Percentiles rank a stretch among this genome's conserved stretches.
Conservation (phyloP, 2,329 filamentous ascomycete genomes). For the Phialemoniopsis sp. region DNA sequence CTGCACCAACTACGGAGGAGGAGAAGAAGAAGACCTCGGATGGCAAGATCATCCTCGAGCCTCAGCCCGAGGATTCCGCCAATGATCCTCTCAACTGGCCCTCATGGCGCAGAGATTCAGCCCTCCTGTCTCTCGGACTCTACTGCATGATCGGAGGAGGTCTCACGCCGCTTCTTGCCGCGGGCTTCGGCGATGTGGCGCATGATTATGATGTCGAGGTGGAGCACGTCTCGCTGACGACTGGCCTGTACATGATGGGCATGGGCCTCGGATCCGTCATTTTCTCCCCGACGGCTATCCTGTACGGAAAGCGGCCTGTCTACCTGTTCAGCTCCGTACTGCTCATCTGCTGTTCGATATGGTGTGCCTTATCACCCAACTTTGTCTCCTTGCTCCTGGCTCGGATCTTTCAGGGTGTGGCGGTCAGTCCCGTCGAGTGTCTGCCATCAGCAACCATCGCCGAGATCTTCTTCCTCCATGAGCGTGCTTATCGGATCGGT, state of each 20-base stretch:
- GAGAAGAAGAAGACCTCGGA: constrained; percentile 74
- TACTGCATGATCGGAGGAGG: constrained; percentile 93
- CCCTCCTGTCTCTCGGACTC: constrained; percentile 78
- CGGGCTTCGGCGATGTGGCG: constrained; percentile 82
- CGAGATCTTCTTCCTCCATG: constrained; percentile 94
- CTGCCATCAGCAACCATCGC: constrained; percentile 90
- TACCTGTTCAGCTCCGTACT: constrained; percentile 75
- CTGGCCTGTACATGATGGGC: constrained; percentile 91
- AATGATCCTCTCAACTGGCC: constrained; percentile 97
- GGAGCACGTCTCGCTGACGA: constrained; percentile 77
- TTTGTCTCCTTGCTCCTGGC: constrained; percentile 78
- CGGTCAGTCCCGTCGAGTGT: constrained; percentile 87
- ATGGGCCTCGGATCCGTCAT: constrained; percentile 81
- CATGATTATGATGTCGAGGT: constrained; percentile 59
- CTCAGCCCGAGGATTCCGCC: constrained; percentile 83
- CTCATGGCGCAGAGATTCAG: constrained; percentile 71
- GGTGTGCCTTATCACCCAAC: constrained; percentile 81
- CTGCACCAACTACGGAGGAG: constrained; percentile 19
- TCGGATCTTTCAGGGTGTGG: constrained; percentile 81
- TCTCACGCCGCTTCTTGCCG: constrained; percentile 85
- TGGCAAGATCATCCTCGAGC: constrained; percentile 81
- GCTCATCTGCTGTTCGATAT: constrained; percentile 74
- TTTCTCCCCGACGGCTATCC: constrained; percentile 83
- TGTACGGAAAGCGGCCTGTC: constrained; percentile 86
- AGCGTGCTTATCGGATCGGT: constrained; percentile 86